Evolutionary conservation across 2,329 filamentous ascomycete genomes (phyloP).

Genomic region (Aureobasidium sp.): DNA sequence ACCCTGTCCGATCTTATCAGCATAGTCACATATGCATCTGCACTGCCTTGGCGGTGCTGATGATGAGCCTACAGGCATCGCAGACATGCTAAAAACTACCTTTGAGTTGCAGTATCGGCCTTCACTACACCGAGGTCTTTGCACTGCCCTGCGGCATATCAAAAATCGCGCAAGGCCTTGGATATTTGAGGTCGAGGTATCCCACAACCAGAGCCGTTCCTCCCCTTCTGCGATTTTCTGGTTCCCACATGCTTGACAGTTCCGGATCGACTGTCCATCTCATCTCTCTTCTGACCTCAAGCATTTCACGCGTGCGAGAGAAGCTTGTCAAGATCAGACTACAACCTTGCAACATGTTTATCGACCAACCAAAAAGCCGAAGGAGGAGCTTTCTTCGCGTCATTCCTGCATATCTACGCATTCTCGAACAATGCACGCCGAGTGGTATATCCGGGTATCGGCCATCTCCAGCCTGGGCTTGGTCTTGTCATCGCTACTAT

Average conservation of each 20-base stretch:
- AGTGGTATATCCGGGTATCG: neutral
- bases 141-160: constrained; percentile 13
- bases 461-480: constrained; percentile 1
- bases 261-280: constrained; percentile 3
- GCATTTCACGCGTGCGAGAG: neutral
- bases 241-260: neutral
- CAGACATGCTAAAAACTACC: neutral
- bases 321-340: constrained; percentile 1
- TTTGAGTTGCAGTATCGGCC: neutral
- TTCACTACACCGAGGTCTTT: neutral
- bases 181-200: neutral
- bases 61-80: neutral
- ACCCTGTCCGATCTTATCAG: neutral
- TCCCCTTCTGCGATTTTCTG: neutral
- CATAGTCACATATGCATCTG: neutral
- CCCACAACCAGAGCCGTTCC: neutral
- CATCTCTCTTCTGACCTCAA: neutral
- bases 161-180: constrained; percentile 1
- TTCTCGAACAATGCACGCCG: neutral
- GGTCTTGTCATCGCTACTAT: constrained; percentile 7
- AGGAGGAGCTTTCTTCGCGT: neutral
- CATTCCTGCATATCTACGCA: too few relatives aligned
- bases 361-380: neutral
- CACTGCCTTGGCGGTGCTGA: neutral
- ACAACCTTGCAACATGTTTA: neutral